Conservation (phyloP, 495 filamentous ascomycete genomes). For the Elaphomyces granulatus region DNA sequence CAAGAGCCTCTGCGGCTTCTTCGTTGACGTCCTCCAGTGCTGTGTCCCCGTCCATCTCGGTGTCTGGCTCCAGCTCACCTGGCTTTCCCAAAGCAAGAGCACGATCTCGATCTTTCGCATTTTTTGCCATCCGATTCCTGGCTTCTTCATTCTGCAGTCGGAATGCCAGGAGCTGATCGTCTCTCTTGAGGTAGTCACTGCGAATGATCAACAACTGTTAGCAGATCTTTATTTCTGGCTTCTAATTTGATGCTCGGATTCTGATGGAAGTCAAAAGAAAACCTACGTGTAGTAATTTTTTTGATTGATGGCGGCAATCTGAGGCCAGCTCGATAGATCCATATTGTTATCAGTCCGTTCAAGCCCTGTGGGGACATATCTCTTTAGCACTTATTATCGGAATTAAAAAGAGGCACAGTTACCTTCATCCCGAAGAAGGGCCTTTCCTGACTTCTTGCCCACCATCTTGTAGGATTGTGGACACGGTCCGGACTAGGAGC, state of each 20-base stretch:
- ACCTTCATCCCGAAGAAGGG: conserved; percentile 50
- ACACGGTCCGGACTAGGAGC: too few relatives aligned
- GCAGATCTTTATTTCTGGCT: too few relatives aligned
- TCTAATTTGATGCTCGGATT: too few relatives aligned
- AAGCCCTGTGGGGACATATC: conserved; percentile 51
- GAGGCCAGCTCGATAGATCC: conserved; percentile 86
- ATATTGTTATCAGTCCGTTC: conserved; percentile 96
- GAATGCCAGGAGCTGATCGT: conserved; percentile 86
- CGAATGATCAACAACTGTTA: too few relatives aligned
- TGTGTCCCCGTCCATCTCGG: conserved; percentile 44
- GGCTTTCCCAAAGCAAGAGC: conserved; percentile 55
- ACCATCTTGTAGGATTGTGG: conserved; percentile 39
- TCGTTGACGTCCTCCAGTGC: conserved; percentile 48
- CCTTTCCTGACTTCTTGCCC: conserved; percentile 50
- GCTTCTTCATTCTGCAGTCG: conserved; percentile 74
- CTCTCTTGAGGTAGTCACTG: conserved; percentile 94
- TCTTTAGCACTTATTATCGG: too few relatives aligned
- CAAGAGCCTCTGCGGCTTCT: conserved; percentile 44
- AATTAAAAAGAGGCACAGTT: conserved; percentile 8
- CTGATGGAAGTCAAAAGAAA: too few relatives aligned
- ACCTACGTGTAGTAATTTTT: conserved; percentile 99
- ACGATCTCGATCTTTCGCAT: conserved; percentile 73
- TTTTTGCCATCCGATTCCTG: conserved; percentile 62
- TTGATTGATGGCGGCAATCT: conserved; percentile 85
- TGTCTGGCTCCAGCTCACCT: conserved; percentile 35